A percentile compares a stretch with the other conserved stretches of the same genome.
Conservation (phyloP, 345 rosid genomes). For the Trapa bicornis region DNA sequence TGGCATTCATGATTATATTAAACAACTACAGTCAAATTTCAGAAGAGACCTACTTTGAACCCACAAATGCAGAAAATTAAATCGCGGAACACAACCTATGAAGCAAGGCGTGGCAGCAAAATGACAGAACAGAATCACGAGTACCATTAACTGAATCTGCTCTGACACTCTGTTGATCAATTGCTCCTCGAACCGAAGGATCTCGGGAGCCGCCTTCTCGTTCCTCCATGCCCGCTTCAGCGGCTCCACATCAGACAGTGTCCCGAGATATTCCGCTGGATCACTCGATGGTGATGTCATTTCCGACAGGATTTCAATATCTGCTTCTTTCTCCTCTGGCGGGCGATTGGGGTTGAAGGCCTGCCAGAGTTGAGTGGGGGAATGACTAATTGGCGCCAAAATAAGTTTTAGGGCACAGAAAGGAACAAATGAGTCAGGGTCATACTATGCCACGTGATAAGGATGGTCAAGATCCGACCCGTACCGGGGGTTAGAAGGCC, state of each 20-base stretch:
- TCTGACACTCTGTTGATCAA: slow-evolving; percentile 44
- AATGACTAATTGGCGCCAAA: slow-evolving; percentile 2
- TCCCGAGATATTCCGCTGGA: slow-evolving; percentile 40
- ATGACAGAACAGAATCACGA: background rate
- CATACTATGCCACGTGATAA: too few species aligned
- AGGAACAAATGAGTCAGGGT: background rate
- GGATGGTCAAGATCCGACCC: too few species aligned
- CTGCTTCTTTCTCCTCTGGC: background rate
- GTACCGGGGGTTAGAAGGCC: too few species aligned
- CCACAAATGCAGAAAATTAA: background rate
- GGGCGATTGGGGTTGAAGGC: background rate
- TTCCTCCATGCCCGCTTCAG: slow-evolving; percentile 73
- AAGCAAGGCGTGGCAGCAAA: background rate
- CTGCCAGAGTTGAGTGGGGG: background rate
- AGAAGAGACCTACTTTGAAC: background rate
- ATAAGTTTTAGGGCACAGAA: background rate
- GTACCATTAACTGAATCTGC: slow-evolving; percentile 54
- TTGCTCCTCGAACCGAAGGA: slow-evolving; percentile 44
- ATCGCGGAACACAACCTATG: background rate
- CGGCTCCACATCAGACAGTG: slow-evolving; percentile 51
- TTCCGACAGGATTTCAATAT: background rate
- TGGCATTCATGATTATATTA: background rate
- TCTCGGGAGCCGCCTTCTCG: slow-evolving; percentile 89
- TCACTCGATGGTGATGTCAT: slow-evolving; percentile 19
- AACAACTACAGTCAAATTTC: background rate